Evolutionary conservation across 1,284 basidiomycete species (phyloP), one percentile per base, ranked within the genome.

Genomic region (Thelephora terrestris): DNA sequence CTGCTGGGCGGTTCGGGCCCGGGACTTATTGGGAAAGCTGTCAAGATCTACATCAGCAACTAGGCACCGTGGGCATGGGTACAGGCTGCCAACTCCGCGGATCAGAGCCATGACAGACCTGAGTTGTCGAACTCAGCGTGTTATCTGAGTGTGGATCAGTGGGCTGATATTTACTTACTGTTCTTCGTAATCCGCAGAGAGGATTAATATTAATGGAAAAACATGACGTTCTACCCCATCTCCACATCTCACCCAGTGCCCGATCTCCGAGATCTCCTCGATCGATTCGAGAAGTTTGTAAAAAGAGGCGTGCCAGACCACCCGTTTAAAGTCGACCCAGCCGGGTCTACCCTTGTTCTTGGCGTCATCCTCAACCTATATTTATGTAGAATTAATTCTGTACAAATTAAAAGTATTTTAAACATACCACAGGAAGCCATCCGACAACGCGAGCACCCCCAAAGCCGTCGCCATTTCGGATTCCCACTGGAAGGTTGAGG

Each of bases 401-500:
- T n/a, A n/a, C n/a, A n/a, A n/a, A n/a, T n/a, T n/a, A n/a, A n/a
- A n/a, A n/a, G n/a, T n/a, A n/a, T n/a, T n/a, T n/a, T n/a, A n/a
- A n/a, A n/a, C n/a, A n/a, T n/a, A n/a, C n/a, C n/a, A n/a, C n/a
- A n/a, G n/a, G n/a, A n/a, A n/a, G n/a, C n/a, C n/a, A n/a, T n/a
- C n/a, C n/a, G n/a, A n/a, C n/a, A n/a, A n/a, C n/a, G 2, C 49
- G 38, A 2, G 64, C 67, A 24, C 68, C 66, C 2, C 68, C 70
- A 27, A 64, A 5, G 0, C 63, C 63, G 1, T 56, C 45, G 0
- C 67, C 53, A 58, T 74, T 75, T 1, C 60, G 45, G 18, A 74
- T 66, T 0, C 63, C 35, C 0, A 48, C 39, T 1, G 65, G 64
- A 1, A 75, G 50, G 53, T 73, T 71, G 0, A 53, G 64, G 46